Percentiles rank a stretch among this genome's conserved stretches.
Conservation (phyloP, 1,139 yeast species). For the Candida sanyaensis region DNA sequence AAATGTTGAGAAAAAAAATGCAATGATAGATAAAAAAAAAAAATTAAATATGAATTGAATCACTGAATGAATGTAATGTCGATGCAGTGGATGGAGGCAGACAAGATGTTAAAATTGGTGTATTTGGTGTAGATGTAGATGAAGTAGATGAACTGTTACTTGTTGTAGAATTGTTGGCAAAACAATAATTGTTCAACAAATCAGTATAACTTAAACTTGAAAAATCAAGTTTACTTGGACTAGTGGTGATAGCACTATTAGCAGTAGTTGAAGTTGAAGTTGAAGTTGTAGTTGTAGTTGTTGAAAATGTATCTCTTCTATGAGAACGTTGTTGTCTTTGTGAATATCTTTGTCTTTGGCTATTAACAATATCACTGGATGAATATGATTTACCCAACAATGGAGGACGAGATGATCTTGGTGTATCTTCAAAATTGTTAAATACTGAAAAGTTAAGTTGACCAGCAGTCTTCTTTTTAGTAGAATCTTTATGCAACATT, state of each 20-base stretch:
- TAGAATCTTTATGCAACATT: constrained; percentile 9
- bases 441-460: constrained; percentile 11
- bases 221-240: constrained; percentile 7
- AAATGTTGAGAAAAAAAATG: neutral
- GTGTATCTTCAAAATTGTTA: constrained; percentile 12
- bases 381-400: constrained; percentile 27
- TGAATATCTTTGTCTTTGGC: constrained; percentile 12
- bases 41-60: constrained; percentile 30
- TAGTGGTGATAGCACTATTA: neutral
- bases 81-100: constrained; percentile 13
- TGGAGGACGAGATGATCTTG: constrained; percentile 19
- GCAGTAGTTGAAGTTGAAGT: neutral
- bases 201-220: constrained; percentile 30
- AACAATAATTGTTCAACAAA: constrained; percentile 34
- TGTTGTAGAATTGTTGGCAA: constrained; percentile 25
- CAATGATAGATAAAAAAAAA: neutral
- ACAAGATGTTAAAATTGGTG: constrained; percentile 8
- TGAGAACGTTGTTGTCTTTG: constrained; percentile 11
- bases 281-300: neutral
- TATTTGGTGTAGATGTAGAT: constrained; percentile 7
- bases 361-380: constrained; percentile 21
- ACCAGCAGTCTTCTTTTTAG: neutral
- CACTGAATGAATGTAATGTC: constrained; percentile 34
- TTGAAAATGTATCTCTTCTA: constrained; percentile 6
- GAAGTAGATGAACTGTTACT: constrained; percentile 4